Evolutionary conservation across 352 stramenopile species (phyloP).

Genomic region (Pythium myriotylum): DNA sequence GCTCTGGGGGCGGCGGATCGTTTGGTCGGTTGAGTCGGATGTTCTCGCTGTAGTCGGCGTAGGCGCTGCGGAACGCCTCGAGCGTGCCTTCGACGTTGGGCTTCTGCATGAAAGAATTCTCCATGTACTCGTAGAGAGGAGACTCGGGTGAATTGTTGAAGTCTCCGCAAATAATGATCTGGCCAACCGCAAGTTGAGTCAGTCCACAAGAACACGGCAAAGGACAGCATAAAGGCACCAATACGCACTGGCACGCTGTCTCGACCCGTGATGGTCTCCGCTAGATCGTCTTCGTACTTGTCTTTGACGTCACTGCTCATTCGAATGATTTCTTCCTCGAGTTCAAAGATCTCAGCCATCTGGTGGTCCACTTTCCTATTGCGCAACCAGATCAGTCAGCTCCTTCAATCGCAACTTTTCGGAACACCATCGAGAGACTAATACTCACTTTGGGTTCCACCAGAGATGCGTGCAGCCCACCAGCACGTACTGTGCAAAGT

Average conservation of each 20-base stretch:
- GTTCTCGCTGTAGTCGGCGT: slow-evolving; percentile 68
- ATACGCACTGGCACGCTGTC: slow-evolving; percentile 50
- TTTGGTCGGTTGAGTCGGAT: slow-evolving; percentile 28
- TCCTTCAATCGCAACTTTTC: too few species aligned
- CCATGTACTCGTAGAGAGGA: slow-evolving; percentile 87
- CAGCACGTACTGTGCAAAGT: slow-evolving; percentile 81
- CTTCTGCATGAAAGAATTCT: slow-evolving; percentile 86
- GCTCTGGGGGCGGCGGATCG: slow-evolving; percentile 7
- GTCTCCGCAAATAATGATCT: slow-evolving; percentile 83
- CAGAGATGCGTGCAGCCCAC: slow-evolving; percentile 85
- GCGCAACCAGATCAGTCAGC: neutral
- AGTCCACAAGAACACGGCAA: neutral
- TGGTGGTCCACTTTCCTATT: slow-evolving; percentile 84
- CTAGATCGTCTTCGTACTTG: slow-evolving; percentile 79
- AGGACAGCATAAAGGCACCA: neutral
- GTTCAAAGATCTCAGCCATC: slow-evolving; percentile 82
- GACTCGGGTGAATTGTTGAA: slow-evolving; percentile 90
- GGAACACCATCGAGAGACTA: too few species aligned
- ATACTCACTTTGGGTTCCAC: slow-evolving; percentile 82
- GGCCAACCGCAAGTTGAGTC: too few species aligned
- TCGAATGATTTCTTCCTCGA: slow-evolving; percentile 81
- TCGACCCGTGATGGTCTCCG: slow-evolving; percentile 47
- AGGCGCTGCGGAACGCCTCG: slow-evolving; percentile 75
- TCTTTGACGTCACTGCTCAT: slow-evolving; percentile 79
- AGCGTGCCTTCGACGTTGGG: slow-evolving; percentile 72